Evolutionary conservation across 2,329 filamentous ascomycete genomes (phyloP).

Genomic region (Aspergillus sergii): DNA sequence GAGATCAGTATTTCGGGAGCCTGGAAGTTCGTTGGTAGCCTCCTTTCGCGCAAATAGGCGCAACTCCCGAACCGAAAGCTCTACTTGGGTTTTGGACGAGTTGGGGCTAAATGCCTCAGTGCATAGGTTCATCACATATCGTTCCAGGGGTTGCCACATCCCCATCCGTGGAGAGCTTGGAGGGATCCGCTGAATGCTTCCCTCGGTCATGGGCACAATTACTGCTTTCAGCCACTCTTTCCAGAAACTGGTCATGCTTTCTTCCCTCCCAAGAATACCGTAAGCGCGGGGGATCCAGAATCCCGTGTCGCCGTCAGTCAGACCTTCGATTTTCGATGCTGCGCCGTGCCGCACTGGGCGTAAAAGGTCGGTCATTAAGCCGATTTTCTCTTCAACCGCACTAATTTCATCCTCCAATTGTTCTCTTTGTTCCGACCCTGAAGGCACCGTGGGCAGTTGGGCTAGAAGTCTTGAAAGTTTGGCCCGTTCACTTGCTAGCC

Average conservation of each 20-base stretch:
- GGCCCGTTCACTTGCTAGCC: slow-evolving; percentile 83
- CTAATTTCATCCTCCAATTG: slow-evolving; percentile 91
- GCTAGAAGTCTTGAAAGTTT: slow-evolving; percentile 87
- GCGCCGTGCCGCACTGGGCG: slow-evolving; percentile 90
- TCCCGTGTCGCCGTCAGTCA: slow-evolving; percentile 92
- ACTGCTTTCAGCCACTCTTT: slow-evolving; percentile 97
- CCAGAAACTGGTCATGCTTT: slow-evolving; percentile 86
- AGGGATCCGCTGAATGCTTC: slow-evolving; percentile 78
- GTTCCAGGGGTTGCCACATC: slow-evolving; percentile 93
- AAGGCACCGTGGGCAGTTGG: slow-evolving; percentile 76
- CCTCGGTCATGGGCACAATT: slow-evolving; percentile 93
- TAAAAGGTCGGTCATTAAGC: slow-evolving; percentile 93
- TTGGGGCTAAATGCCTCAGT: slow-evolving; percentile 91
- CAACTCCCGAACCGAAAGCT: slow-evolving; percentile 85
- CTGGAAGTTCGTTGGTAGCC: slow-evolving; percentile 88
- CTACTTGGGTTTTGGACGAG: slow-evolving; percentile 92
- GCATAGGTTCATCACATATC: slow-evolving; percentile 95
- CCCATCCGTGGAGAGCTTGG: slow-evolving; percentile 87
- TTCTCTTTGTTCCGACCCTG: slow-evolving; percentile 80
- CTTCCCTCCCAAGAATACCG: slow-evolving; percentile 85
- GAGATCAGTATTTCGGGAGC: slow-evolving; percentile 85
- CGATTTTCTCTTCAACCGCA: slow-evolving; percentile 94
- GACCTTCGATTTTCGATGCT: slow-evolving; percentile 93
- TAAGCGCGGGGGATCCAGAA: slow-evolving; percentile 95
- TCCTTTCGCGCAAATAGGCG: slow-evolving; percentile 92